Evolutionary conservation across 345 rosid genomes (phyloP).

Genomic region (Litchi chinensis): DNA sequence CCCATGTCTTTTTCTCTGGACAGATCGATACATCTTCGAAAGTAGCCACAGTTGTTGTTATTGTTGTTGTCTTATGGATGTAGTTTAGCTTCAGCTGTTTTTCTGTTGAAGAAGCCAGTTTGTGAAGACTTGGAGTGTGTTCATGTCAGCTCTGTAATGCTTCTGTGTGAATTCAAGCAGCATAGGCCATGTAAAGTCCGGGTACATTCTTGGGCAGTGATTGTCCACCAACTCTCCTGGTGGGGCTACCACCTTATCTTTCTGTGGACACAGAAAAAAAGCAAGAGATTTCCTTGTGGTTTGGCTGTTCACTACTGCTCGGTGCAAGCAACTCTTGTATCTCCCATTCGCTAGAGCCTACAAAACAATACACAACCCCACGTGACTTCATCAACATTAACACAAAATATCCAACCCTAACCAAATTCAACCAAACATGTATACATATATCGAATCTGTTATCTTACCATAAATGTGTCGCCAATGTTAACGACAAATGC

Average conservation of each 20-base stretch:
- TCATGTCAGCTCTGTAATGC: conserved; percentile 91
- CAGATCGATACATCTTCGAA: background rate
- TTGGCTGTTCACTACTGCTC: conserved; percentile 87
- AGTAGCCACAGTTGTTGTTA: no score
- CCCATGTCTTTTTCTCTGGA: conserved; percentile 29
- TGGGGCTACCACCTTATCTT: conserved; percentile 76
- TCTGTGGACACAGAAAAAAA: conserved; percentile 86
- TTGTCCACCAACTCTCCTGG: conserved; percentile 67
- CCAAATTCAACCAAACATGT: no score
- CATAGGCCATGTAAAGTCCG: conserved; percentile 88
- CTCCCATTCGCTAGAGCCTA: conserved; percentile 89
- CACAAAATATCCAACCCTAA: background rate
- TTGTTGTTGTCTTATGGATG: no score
- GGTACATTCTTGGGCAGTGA: conserved; percentile 60
- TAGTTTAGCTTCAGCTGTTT: conserved; percentile 29
- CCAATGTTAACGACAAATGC: conserved; percentile 96
- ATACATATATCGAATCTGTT: background rate
- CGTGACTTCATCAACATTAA: background rate
- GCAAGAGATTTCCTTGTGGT: conserved; percentile 92
- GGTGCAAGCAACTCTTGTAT: conserved; percentile 91
- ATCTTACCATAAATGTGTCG: conserved; percentile 94
- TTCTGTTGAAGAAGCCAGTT: conserved; percentile 60
- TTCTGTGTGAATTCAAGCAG: conserved; percentile 83
- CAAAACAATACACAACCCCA: background rate
- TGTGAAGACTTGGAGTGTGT: conserved; percentile 67